Evolutionary conservation across 768 basidiomycete genomes (phyloP).

Genomic region (Vararia minispora): DNA sequence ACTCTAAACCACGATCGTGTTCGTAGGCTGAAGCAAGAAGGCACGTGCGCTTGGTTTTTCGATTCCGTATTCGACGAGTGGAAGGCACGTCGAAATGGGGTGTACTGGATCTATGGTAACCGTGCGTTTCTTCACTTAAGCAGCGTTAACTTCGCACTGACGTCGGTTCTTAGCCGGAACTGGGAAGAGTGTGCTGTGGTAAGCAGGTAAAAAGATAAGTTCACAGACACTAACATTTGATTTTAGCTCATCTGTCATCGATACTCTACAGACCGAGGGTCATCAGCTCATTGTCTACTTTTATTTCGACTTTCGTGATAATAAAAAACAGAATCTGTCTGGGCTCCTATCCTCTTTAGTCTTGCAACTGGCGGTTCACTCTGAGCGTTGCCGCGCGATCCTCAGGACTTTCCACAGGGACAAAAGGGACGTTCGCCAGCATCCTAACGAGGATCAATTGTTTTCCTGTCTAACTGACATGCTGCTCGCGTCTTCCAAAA

Average conservation of each 20-base stretch:
- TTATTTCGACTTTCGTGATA: constrained; percentile 16
- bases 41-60: no score
- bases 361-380: constrained; percentile 11
- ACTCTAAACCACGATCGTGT: no score
- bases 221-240: no score
- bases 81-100: no score
- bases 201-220: no score
- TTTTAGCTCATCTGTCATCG: constrained; percentile 6
- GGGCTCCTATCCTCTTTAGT: constrained; percentile 15
- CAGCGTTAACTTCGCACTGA: no score
- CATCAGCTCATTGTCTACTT: constrained; percentile 13
- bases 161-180: no score
- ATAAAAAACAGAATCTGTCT: constrained; percentile 6
- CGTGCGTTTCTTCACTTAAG: no score
- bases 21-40: no score
- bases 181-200: no score
- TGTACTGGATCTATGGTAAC: no score
- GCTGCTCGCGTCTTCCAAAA: constrained; percentile 2
- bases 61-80: no score
- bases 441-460: constrained; percentile 6
- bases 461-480: constrained; percentile 9
- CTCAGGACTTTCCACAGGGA: constrained; percentile 1
- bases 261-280: constrained; percentile 1
- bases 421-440: neutral
- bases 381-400: neutral